phyloP scores from a whole-genome alignment of 176 grass and related monocot genomes.

The Alloteropsis semialata region DNA sequence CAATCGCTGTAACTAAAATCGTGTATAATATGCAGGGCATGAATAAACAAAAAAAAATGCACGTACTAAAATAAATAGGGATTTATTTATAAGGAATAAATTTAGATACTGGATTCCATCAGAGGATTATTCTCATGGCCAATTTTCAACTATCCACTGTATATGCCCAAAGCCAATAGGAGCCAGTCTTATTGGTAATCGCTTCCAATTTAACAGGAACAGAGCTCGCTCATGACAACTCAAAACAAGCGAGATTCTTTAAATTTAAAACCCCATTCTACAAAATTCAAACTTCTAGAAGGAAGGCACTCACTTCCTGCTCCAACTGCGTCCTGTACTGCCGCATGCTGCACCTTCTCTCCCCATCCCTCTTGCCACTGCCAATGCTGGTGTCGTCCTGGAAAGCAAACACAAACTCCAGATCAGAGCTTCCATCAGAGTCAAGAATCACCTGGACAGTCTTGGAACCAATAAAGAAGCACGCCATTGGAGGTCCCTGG shows the following conservation, averaged over 20 bases:
- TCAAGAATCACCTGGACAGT: conserved; percentile 6
- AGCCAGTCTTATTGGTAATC: background rate
- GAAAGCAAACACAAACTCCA: background rate
- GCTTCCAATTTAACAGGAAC: background rate
- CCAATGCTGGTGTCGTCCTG: conserved; percentile 57
- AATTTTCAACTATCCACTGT: background rate
- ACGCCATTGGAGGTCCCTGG: background rate
- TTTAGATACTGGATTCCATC: background rate
- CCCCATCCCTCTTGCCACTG: conserved; percentile 39
- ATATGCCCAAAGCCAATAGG: background rate
- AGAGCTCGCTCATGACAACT: background rate
- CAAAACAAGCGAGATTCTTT: background rate
- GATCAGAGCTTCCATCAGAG: background rate
- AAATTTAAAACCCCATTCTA: background rate
- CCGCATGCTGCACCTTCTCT: conserved; percentile 32
- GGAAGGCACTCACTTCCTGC: conserved; percentile 56
- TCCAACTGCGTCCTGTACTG: conserved; percentile 71
- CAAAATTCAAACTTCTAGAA: background rate
- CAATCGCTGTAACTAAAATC: background rate
- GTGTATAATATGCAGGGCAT: background rate
- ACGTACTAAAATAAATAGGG: background rate
- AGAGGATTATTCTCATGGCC: background rate
- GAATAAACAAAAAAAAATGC: background rate
- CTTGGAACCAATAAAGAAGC: conserved; percentile 6
- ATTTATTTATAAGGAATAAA: background rate